A percentile compares a stretch with the other conserved stretches of the same genome.
Evolutionary conservation across 768 basidiomycete species (phyloP).

Genomic region (Tremella fuciformis): DNA sequence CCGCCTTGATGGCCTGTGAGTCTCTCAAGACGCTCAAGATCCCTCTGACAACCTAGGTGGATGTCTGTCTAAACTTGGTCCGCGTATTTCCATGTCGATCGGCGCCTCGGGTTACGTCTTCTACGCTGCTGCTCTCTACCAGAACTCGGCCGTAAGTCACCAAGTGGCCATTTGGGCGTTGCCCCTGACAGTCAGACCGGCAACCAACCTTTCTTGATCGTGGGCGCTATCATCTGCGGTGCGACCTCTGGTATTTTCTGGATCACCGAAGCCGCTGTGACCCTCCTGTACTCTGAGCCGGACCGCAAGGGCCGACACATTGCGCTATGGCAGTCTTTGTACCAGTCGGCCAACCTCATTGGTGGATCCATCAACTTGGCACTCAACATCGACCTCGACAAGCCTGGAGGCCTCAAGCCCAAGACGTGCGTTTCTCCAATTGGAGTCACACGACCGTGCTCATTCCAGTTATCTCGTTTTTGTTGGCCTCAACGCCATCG

Average conservation of each 20-base stretch:
- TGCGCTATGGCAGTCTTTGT: constrained; percentile 18
- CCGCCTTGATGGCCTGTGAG: constrained; percentile 11
- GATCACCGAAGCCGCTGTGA: constrained; percentile 18
- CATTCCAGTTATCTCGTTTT: constrained; percentile 13
- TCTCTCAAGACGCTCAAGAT: too few relatives aligned
- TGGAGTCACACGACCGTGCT: neutral
- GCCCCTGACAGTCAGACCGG: constrained; percentile 13
- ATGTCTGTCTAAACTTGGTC: constrained; percentile 9
- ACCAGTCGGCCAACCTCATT: constrained; percentile 12
- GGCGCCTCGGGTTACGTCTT: constrained; percentile 21
- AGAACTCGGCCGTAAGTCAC: neutral
- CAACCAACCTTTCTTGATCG: constrained; percentile 19
- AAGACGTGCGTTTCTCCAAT: constrained; percentile 1
- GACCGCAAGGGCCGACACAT: constrained; percentile 14
- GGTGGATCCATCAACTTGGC: constrained; percentile 19
- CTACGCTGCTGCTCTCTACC: constrained; percentile 17
- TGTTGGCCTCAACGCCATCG: constrained; percentile 18
- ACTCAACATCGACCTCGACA: constrained; percentile 20
- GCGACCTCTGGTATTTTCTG: constrained; percentile 21
- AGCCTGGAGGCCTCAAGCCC: constrained; percentile 15
- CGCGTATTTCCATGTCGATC: constrained; percentile 15
- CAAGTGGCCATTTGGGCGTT: neutral
- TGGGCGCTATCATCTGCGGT: constrained; percentile 23
- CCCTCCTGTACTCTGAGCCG: constrained; percentile 17
- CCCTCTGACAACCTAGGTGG: neutral